Evolutionary conservation across 768 basidiomycete genomes (phyloP), one percentile per base, ranked within the genome.

Genomic region (Amanita phalloides): DNA sequence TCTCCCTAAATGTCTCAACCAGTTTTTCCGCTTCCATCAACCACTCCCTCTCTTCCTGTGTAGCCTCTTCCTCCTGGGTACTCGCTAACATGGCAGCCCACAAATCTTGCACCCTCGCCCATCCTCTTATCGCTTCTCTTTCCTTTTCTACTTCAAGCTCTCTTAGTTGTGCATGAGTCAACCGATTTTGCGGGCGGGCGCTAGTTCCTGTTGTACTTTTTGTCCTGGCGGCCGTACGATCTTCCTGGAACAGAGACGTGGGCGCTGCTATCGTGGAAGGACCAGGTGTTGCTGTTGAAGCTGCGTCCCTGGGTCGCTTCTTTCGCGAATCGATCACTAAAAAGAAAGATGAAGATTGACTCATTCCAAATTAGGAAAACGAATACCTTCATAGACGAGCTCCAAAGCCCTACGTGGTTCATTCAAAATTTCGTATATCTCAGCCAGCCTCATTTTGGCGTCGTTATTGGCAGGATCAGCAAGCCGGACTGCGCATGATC

Each of bases 1-100:
- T 93, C 68, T 92, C 85, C 48, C 95, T 72, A 68, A 93, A 97
- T 63, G 79, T 83, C 54, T 96, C 93, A 3, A 96, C 77, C 43
- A 99, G 71, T 58, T 80, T 85, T 61, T 90, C 89, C 0, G 91
- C 90, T 58, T 90, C 83, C 26, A 84, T 61, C 56, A 95, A 68
- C 87, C 93, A 97, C 58, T 84, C 78, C 47, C 78, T 72, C 21
- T 53, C 53, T 36, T 47, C 47, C 25, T 53, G 45, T n/a, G 17
- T 41, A 11, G 23, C 43, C 1, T 68, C 66, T 20, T 77, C 71
- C 2, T 72, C 52, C 7, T 69, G 63, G 7, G 64, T 71, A 5
- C 63, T 65, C 9, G 61, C 63, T 35, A 77, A 63, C 73, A 82
- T 78, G 13, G 58, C 69, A 3, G 69, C 68, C 85, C 84, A 85